Conservation (phyloP, 2,329 filamentous ascomycete species). For the Cadophora gregata region DNA sequence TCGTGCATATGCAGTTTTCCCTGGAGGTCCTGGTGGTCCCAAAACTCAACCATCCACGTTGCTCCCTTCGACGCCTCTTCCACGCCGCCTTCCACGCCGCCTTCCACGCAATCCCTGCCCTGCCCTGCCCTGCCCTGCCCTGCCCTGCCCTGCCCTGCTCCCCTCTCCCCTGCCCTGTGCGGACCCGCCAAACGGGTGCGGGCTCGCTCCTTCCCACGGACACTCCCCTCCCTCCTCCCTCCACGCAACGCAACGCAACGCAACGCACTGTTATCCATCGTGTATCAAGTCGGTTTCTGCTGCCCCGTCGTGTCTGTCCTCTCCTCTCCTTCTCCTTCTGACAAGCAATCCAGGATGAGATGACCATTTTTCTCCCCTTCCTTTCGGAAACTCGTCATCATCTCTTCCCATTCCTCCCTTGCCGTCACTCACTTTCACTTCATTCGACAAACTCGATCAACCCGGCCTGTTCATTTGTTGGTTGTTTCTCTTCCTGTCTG, state of each 20-base stretch:
- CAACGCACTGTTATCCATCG: conserved; percentile 14
- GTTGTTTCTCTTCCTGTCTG: neutral
- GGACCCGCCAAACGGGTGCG: conserved; percentile 10
- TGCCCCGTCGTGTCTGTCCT: conserved; percentile 1
- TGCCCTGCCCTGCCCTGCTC: too few species aligned
- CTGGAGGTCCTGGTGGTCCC: too few species aligned
- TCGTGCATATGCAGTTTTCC: neutral
- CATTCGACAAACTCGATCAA: conserved; percentile 5
- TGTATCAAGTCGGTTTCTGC: conserved; percentile 26
- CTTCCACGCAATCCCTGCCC: conserved; percentile 14
- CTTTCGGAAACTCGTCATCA: conserved; percentile 1
- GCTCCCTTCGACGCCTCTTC: neutral
- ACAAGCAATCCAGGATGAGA: neutral
- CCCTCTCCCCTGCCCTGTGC: neutral
- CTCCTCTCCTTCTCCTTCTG: neutral
- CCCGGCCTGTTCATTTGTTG: conserved; percentile 9
- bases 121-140: too few species aligned
- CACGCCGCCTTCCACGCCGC: conserved; percentile 15
- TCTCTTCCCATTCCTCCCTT: neutral
- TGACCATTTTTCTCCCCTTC: conserved; percentile 8
- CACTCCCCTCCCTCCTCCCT: neutral
- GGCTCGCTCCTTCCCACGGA: neutral
- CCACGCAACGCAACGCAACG: too few species aligned
- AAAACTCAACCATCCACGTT: neutral
- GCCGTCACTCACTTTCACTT: neutral